Base-by-base conservation (phyloP, 768 basidiomycete genomes). In the Boletus huronensis region DNA sequence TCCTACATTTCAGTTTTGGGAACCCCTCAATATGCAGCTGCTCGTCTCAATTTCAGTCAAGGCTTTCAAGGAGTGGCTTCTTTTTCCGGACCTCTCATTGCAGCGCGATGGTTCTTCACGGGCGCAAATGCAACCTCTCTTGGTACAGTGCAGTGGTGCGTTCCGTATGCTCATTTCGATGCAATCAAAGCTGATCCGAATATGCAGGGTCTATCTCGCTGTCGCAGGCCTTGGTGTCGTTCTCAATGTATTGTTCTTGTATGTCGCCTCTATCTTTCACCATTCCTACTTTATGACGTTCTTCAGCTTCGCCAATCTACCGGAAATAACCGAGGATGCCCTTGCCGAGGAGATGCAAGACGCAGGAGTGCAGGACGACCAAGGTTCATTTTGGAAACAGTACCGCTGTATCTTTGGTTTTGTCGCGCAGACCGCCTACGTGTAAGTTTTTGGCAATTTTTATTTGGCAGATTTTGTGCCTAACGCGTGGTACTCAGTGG, bases 1-100 rank as follows among this genome's bases (percentile, higher is more conserved):
- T 87, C 87, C n/a, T 88, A 90, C 70, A 85, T 89, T 58, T 71
- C 86, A 17, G 83, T 88, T 34, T 72, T 88, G 47, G 85, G 85
- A 41, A 74, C 80, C 3, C 83, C 83, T 26, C 82, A 82, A 61
- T 84, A 84, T 66, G 87, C 87, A 45, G 85, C 87, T 14, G 83
- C 85, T 62, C 79, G 88, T 28, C 77, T 91, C 48, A 89, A 88
- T 67, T 87, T 90, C 68, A 86, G 85, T 55, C 89, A 90, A 71
- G 85, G 85, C 5, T 88, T 87, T 74, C 86, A 88, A 63, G 88
- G 87, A 23, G 74, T 90, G 40, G 87, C 88, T 0, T 82, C 82
- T 4, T 88, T 90, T 65, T 75, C 81, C 9, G 83, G 89, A 3
- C 87, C 88, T 19, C 77, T 89, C 59, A 90, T 90, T 61, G 87